Evolutionary conservation across 2,329 filamentous ascomycete species (phyloP), one percentile per base, ranked within the genome.

Genomic region (Trichoderma arundinaceum): DNA sequence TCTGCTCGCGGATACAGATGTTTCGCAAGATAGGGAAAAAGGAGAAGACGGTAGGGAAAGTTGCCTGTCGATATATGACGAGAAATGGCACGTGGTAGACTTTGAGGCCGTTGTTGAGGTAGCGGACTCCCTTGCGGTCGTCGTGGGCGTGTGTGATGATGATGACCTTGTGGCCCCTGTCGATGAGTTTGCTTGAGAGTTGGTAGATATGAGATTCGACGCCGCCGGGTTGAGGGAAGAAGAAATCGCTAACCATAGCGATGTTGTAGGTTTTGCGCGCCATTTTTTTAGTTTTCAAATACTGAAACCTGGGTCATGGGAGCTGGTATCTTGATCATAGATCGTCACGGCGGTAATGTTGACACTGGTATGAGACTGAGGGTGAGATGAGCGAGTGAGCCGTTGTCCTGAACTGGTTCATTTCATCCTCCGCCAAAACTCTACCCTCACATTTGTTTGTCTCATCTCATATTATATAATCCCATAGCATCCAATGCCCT

Each of bases 151-250:
- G 95, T 0, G 95, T 99, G 74, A 99, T 95, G 74, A 99, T 91
- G 69, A 99, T 92, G 72, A 99, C 94, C 81, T 97, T 97, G 83
- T 99, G 95, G 46, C 95, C 95, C 46, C 95, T 92, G 77, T 99
- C 94, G 71, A 98, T 93, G 71, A 99, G 88, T 85, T 98, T 99
- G 65, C 91, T 92, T 38, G 94, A 95, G 46, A 99, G 84, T 78
- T 99, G 95, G 81, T 99, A 99, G 73, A 99, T 98, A 80, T 99
- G 95, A 78, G 92, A 96, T 81, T 99, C 95, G 70, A 99, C 88
- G 72, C 95, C 95, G 75, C 95, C 94, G 60, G 95, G 94, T 75
- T 98, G 94, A 13, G 95, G 95, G 76, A 96, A 99, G 88, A 99
- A 99, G 85, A 96, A 97, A 83, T 99, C 95, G 86, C 94, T 94